These are phyloP conservation scores for Fusarium sacchari DNA, from an alignment of 2,329 filamentous ascomycete species.

Conservation along the genomic window DNA sequence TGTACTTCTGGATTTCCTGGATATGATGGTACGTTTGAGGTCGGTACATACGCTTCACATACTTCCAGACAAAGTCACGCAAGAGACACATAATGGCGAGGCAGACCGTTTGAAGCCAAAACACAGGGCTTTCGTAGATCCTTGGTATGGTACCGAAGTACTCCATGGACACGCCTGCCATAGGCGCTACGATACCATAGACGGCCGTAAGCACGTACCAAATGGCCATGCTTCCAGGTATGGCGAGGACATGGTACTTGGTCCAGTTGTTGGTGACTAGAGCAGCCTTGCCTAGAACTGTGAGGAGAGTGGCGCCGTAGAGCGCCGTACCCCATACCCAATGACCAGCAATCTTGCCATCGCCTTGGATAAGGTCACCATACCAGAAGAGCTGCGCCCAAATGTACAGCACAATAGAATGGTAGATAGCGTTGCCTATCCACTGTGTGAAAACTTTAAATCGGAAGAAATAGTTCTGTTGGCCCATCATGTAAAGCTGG, in stretches of 20 bases:
- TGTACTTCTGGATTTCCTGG: slow-evolving; percentile 99
- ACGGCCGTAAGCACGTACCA: slow-evolving; percentile 92
- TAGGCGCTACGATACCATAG: slow-evolving; percentile 88
- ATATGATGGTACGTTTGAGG: slow-evolving; percentile 98
- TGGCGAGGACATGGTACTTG: slow-evolving; percentile 95
- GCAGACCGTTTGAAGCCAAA: slow-evolving; percentile 90
- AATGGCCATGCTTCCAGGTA: slow-evolving; percentile 89
- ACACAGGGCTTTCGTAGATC: slow-evolving; percentile 82
- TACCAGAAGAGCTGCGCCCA: slow-evolving; percentile 84
- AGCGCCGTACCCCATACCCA: slow-evolving; percentile 98
- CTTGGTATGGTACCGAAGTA: slow-evolving; percentile 85
- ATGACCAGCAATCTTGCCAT: slow-evolving; percentile 87
- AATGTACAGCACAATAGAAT: slow-evolving; percentile 93
- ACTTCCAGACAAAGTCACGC: slow-evolving; percentile 96
- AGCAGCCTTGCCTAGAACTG: slow-evolving; percentile 92
- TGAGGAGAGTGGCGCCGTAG: slow-evolving; percentile 92
- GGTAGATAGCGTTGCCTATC: slow-evolving; percentile 95
- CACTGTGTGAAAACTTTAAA: slow-evolving; percentile 92
- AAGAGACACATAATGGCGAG: slow-evolving; percentile 84
- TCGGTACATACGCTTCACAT: slow-evolving; percentile 95
- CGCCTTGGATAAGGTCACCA: slow-evolving; percentile 78
- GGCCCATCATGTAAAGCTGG: slow-evolving; percentile 92
- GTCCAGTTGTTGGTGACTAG: slow-evolving; percentile 98
- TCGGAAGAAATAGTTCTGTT: slow-evolving; percentile 93
- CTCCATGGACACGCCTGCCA: slow-evolving; percentile 81